Conservation (phyloP, 2,329 filamentous ascomycete species). For the Curvularia sp. region DNA sequence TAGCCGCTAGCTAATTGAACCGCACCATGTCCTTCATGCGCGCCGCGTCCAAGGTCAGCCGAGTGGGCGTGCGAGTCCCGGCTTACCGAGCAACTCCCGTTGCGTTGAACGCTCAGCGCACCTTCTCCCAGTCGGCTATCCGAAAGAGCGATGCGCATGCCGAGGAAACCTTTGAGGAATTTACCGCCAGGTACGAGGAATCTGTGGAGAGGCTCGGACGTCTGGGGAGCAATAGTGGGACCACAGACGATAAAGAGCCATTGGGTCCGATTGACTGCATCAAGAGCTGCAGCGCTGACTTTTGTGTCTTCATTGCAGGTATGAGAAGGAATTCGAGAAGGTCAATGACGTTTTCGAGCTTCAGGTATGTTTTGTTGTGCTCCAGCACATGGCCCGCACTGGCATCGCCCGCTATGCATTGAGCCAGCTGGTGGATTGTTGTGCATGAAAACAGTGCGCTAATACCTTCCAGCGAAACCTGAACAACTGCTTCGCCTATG, state of each 20-base stretch:
- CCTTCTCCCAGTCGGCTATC: conserved; percentile 61
- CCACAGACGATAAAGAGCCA: conserved; percentile 32
- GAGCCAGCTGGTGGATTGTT: conserved; percentile 10
- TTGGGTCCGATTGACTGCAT: conserved; percentile 37
- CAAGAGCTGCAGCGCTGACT: conserved; percentile 37
- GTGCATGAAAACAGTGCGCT: conserved; percentile 19
- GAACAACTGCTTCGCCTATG: conserved; percentile 99
- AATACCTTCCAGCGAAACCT: conserved; percentile 74
- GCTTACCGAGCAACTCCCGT: conserved; percentile 45
- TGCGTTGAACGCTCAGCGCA: conserved; percentile 45
- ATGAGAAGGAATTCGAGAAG: conserved; percentile 97
- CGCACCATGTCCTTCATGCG: conserved; percentile 49
- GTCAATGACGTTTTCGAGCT: conserved; percentile 99
- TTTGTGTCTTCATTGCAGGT: conserved; percentile 65
- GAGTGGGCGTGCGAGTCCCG: conserved; percentile 45
- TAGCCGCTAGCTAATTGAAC: conserved; percentile 37
- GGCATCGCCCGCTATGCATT: conserved; percentile 24
- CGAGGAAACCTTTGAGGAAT: conserved; percentile 99
- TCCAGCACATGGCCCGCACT: conserved; percentile 15
- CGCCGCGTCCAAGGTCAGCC: conserved; percentile 47
- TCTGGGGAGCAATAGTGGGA: conserved; percentile 22
- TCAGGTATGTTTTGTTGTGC: conserved; percentile 71
- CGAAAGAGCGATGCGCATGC: conserved; percentile 66
- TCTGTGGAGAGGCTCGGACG: conserved; percentile 28
- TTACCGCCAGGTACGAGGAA: conserved; percentile 83